Percentiles rank a stretch among this genome's conserved stretches.
Evolutionary conservation across 108 stramenopile species (phyloP).

Genomic region (Nannochloropsis gaditana): DNA sequence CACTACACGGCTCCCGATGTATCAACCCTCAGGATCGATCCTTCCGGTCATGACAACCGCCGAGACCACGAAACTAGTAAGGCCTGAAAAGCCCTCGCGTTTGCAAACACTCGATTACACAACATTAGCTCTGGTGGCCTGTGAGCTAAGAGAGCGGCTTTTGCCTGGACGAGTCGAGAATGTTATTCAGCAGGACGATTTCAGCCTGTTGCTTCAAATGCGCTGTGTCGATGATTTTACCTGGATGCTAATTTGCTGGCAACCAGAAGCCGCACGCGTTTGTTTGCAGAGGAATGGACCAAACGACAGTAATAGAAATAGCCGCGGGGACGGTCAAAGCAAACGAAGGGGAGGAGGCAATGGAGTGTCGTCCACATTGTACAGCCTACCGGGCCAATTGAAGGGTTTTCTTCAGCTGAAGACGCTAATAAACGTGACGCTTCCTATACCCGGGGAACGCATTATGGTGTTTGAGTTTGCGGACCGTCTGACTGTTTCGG

Average conservation of each 20-base stretch:
- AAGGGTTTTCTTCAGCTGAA: slow-evolving; percentile 9
- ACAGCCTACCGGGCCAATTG: background rate
- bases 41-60: too few species aligned
- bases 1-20: too few species aligned
- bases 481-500: background rate
- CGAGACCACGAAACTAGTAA: background rate
- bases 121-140: background rate
- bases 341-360: background rate
- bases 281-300: slow-evolving; percentile 4
- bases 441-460: background rate
- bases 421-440: background rate
- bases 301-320: background rate
- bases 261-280: background rate
- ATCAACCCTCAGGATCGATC: too few species aligned
- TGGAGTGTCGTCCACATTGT: background rate
- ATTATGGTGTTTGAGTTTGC: slow-evolving; percentile 8
- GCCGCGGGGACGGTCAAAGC: background rate
- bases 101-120: background rate
- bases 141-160: background rate
- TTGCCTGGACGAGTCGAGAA: slow-evolving; percentile 10
- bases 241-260: slow-evolving; percentile 9
- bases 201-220: background rate
- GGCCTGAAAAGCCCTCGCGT: background rate
- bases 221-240: background rate
- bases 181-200: slow-evolving; percentile 3